phyloP scores from a whole-genome alignment of 2,329 filamentous ascomycete genomes.

The Aspergillus aculeatus region DNA sequence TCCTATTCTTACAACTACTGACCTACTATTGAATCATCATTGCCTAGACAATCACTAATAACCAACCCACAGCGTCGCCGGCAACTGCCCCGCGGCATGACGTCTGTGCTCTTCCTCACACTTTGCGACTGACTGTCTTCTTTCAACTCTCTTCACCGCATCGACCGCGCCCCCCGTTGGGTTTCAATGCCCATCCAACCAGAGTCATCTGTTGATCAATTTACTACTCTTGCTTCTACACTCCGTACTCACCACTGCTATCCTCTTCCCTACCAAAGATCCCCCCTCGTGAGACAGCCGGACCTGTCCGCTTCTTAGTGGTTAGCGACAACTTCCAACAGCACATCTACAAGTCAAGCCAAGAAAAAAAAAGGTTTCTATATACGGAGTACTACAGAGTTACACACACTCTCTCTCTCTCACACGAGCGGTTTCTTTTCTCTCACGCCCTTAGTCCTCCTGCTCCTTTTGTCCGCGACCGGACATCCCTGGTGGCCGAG shows the following conservation, averaged over 20 bases:
- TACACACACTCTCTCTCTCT: neutral
- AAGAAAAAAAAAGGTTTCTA: constrained; percentile 5
- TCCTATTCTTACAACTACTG: neutral
- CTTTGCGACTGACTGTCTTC: constrained; percentile 1
- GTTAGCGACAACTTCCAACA: neutral
- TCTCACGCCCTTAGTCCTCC: constrained; percentile 3
- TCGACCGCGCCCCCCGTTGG: constrained; percentile 13
- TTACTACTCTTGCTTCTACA: constrained; percentile 9
- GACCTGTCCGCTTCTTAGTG: constrained; percentile 19
- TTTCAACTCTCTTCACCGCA: constrained; percentile 20
- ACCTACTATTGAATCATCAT: neutral
- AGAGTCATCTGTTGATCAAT: constrained; percentile 11
- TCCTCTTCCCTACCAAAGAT: constrained; percentile 4
- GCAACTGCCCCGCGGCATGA: constrained; percentile 25
- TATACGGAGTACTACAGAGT: neutral
- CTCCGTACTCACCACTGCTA: neutral
- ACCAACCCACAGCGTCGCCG: constrained; percentile 2
- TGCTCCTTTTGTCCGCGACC: constrained; percentile 7
- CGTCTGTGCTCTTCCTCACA: constrained; percentile 18
- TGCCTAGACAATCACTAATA: neutral
- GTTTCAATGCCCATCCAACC: constrained; percentile 20
- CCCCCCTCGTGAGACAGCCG: constrained; percentile 16
- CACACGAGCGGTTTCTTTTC: neutral
- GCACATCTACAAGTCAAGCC: neutral
- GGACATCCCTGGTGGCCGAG: constrained; percentile 22